A percentile compares a stretch with the other conserved stretches of the same genome.
Evolutionary conservation across 2,329 filamentous ascomycete species (phyloP).

Genomic region (Pseudocercospora musae): DNA sequence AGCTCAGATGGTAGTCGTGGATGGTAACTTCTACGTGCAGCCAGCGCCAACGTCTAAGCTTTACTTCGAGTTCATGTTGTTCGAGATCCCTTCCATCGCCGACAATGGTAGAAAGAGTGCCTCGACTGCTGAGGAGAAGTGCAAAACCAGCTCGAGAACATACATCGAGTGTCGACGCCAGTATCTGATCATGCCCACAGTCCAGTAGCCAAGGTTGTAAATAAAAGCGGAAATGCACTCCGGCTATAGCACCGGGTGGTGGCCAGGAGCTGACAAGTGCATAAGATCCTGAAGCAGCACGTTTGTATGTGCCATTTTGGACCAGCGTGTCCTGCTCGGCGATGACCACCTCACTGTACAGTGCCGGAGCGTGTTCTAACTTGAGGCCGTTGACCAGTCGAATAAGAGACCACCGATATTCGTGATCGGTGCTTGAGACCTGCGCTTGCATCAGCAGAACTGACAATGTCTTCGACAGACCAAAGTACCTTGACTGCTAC

Average conservation of each 20-base stretch:
- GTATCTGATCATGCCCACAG: background rate
- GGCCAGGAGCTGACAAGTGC: slow-evolving; percentile 1
- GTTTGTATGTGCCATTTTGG: background rate
- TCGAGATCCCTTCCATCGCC: background rate
- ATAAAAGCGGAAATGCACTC: slow-evolving; percentile 3
- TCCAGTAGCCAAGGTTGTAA: slow-evolving; percentile 1
- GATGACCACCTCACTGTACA: background rate
- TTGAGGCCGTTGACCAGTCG: background rate
- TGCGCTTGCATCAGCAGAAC: background rate
- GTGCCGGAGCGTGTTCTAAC: slow-evolving; percentile 1
- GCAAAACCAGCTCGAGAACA: background rate
- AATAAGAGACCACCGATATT: slow-evolving; percentile 1
- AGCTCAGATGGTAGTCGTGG: background rate
- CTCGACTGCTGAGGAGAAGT: background rate
- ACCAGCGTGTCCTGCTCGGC: background rate
- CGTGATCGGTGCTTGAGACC: slow-evolving; percentile 2
- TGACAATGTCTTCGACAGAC: background rate
- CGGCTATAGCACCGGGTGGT: background rate
- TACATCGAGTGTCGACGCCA: background rate
- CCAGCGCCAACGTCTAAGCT: slow-evolving; percentile 3
- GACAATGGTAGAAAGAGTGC: background rate
- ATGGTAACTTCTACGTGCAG: background rate
- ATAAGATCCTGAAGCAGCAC: background rate
- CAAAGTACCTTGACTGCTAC: background rate
- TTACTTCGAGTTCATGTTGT: background rate